phyloP scores from a whole-genome alignment of 192 early-diverging fungal species.

The Ambispora gerdemannii region DNA sequence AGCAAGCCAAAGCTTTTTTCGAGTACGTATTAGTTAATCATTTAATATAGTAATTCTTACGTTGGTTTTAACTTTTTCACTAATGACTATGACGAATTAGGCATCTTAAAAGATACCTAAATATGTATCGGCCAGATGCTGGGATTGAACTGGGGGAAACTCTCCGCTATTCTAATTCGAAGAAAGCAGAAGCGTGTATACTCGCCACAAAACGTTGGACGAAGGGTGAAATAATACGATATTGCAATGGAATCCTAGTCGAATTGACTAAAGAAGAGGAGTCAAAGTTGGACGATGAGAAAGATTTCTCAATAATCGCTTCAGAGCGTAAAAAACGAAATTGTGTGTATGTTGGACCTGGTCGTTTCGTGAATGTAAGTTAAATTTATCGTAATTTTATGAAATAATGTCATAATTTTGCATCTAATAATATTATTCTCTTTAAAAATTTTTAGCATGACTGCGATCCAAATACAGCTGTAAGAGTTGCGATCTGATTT shows the following conservation, averaged over 20 bases:
- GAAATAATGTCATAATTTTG: slow-evolving; percentile 3
- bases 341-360: slow-evolving; percentile 60
- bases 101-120: slow-evolving; percentile 39
- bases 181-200: slow-evolving; percentile 54
- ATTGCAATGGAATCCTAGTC: slow-evolving; percentile 54
- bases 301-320: slow-evolving; percentile 24
- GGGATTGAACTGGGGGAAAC: slow-evolving; percentile 58
- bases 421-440: slow-evolving; percentile 1
- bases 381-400: background rate
- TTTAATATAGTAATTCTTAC: background rate
- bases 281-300: slow-evolving; percentile 41
- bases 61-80: background rate
- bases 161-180: slow-evolving; percentile 44
- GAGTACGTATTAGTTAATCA: slow-evolving; percentile 11
- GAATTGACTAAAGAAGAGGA: slow-evolving; percentile 49
- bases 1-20: slow-evolving; percentile 35
- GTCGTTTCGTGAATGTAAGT: slow-evolving; percentile 61
- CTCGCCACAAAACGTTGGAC: slow-evolving; percentile 47
- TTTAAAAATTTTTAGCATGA: slow-evolving; percentile 50
- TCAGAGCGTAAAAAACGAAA: slow-evolving; percentile 40
- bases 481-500: slow-evolving; percentile 13
- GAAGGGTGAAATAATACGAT: slow-evolving; percentile 46
- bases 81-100: background rate
- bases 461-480: slow-evolving; percentile 53
- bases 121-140: slow-evolving; percentile 50